A percentile compares a stretch with the other conserved stretches of the same genome.
phyloP scores from a whole-genome alignment of 495 filamentous ascomycete species.

The Xylaria sp. region DNA sequence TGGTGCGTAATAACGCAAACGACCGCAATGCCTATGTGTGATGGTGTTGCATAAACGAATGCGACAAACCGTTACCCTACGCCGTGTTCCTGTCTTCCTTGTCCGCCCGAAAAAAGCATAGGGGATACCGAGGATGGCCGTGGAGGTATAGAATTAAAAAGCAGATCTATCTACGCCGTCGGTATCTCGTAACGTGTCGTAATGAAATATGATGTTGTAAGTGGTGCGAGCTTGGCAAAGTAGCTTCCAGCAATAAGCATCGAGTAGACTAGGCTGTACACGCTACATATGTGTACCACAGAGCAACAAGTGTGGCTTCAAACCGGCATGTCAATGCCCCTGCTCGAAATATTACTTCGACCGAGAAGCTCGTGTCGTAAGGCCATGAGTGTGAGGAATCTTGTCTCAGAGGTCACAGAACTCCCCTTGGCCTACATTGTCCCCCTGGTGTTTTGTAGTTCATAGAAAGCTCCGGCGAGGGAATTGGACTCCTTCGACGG shows the following conservation, averaged over 20 bases:
- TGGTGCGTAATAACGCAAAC: not conserved
- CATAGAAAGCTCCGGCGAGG: constrained; percentile 64
- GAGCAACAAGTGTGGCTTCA: not conserved
- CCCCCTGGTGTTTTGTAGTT: not conserved
- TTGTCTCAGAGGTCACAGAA: too few relatives aligned
- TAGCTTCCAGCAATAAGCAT: not conserved
- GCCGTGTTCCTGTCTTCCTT: constrained; percentile 5
- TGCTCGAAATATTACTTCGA: not conserved
- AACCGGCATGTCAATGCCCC: not conserved
- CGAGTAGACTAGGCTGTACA: not conserved
- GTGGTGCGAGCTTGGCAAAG: not conserved
- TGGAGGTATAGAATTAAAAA: constrained; percentile 10
- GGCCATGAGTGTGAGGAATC: not conserved
- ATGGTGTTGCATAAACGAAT: not conserved
- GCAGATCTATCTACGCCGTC: constrained; percentile 26
- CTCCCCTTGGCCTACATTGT: not conserved
- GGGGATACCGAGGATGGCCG: not conserved
- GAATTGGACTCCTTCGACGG: constrained; percentile 83
- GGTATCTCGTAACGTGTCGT: constrained; percentile 24
- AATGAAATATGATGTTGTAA: constrained; percentile 4
- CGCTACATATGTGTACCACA: not conserved
- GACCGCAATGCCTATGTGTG: not conserved
- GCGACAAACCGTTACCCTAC: constrained; percentile 1
- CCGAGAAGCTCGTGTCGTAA: not conserved
- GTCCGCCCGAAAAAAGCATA: constrained; percentile 1